These are phyloP conservation scores for Macrotyloma uniflorum DNA, from an alignment of 306 rosid species.

Conservation along the genomic window DNA sequence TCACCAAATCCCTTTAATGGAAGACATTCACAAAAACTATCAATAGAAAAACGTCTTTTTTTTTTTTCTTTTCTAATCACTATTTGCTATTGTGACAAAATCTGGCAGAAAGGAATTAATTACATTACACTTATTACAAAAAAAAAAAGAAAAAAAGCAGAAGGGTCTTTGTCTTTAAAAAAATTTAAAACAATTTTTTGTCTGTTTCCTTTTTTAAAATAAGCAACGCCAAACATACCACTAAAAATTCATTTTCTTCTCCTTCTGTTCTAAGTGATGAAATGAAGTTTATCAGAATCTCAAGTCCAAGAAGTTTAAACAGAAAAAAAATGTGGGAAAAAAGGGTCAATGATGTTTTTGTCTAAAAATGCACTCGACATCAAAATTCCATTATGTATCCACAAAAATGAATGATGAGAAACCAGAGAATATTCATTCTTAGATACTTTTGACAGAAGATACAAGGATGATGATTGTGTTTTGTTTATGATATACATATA, in stretches of 20 bases:
- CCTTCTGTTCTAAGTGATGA: not conserved
- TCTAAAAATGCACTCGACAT: not conserved
- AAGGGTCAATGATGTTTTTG: not conserved
- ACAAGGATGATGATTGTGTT: slow-evolving; percentile 26
- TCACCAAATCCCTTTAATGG: no score
- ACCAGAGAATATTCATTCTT: not conserved
- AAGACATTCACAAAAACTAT: no score
- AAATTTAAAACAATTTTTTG: not conserved
- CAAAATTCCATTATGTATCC: not conserved
- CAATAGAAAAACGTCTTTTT: no score
- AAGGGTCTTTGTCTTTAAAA: not conserved
- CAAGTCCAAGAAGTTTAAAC: not conserved
- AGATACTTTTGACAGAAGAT: slow-evolving; percentile 19
- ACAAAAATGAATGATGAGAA: slow-evolving; percentile 4
- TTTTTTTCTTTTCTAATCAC: no score
- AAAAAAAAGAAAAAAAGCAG: not conserved
- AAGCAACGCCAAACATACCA: not conserved
- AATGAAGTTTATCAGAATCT: not conserved
- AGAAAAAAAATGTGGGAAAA: not conserved
- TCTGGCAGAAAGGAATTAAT: no score
- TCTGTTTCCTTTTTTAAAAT: not conserved
- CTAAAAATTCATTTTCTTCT: not conserved
- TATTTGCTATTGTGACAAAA: no score
- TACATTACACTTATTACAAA: no score
- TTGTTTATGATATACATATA: slow-evolving; percentile 28